phyloP scores from a whole-genome alignment of 2,329 filamentous ascomycete species.

The Botrytis pseudocinerea region DNA sequence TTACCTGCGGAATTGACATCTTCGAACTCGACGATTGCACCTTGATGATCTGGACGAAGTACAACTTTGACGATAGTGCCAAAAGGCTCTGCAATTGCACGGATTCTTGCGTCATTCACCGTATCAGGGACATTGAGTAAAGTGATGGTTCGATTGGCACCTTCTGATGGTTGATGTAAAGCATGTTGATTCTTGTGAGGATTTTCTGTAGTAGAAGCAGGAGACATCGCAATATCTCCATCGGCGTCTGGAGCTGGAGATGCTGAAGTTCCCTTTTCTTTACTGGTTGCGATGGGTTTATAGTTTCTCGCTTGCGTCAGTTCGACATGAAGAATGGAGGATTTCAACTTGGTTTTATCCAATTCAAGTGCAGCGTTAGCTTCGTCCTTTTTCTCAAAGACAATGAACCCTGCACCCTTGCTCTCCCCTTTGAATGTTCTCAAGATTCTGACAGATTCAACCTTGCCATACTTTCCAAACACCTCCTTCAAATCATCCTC shows the following conservation, averaged over 20 bases:
- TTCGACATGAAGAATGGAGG: slow-evolving; percentile 66
- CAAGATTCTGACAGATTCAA: slow-evolving; percentile 72
- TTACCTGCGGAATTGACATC: slow-evolving; percentile 67
- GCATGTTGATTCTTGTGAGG: slow-evolving; percentile 31
- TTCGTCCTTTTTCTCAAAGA: slow-evolving; percentile 70
- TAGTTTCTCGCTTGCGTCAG: slow-evolving; percentile 57
- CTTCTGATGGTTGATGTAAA: slow-evolving; percentile 47
- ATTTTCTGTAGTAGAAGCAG: slow-evolving; percentile 30
- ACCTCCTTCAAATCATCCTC: slow-evolving; percentile 70
- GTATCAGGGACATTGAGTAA: slow-evolving; percentile 89
- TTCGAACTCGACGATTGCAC: slow-evolving; percentile 83
- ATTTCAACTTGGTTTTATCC: slow-evolving; percentile 69
- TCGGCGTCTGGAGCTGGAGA: slow-evolving; percentile 40
- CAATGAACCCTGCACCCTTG: slow-evolving; percentile 78
- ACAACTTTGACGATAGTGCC: slow-evolving; percentile 74
- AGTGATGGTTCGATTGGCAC: slow-evolving; percentile 70
- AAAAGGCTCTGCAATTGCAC: slow-evolving; percentile 67
- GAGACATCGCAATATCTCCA: slow-evolving; percentile 40
- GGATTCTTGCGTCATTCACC: slow-evolving; percentile 82
- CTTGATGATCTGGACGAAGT: slow-evolving; percentile 77
- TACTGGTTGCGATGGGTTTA: slow-evolving; percentile 54
- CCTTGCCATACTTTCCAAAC: slow-evolving; percentile 73
- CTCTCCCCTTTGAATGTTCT: slow-evolving; percentile 66
- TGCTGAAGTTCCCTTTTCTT: slow-evolving; percentile 40
- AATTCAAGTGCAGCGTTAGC: slow-evolving; percentile 67